Base-by-base conservation (phyloP, 2,329 filamentous ascomycete species). In the Penicillium sp. region DNA sequence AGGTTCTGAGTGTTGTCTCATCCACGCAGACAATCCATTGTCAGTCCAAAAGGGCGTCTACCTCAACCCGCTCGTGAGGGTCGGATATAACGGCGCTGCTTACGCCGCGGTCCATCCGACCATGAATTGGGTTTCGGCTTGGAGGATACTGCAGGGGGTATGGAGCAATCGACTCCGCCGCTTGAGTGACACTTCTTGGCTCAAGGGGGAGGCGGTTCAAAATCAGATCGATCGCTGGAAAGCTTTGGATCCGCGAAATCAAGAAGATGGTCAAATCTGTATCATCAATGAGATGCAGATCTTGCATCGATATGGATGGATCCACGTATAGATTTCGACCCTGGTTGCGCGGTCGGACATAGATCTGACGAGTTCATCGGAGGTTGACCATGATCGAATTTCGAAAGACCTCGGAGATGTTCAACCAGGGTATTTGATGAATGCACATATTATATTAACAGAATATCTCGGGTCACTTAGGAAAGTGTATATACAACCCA, bases 1-100 rank as follows among this genome's bases (percentile, higher is more conserved):
- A 71, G 89, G 81, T n/a, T 89, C 85, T 13, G 89, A 92, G 72
- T 92, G 89, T 75, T 92, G 90, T 71, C 81, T 92, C 49, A 73
- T 77, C 16, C 72, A 77, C 38, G 69, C 67, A 3, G 74, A 77
- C 50, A 75, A 75, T 52, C 66, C 67, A 1, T 59, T 73, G 1
- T 69, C 69, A 0, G 27, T 39, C 2, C 40, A 60, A 3, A 65
- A 67, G 31, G 72, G 73, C 5, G 64, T 76, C 4, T 77, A 69
- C 50, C 43, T 77, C 18, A 77, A 77, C 44, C 74, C 74, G 3
- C 57, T 66, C n/a, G 74, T 76, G 1, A 68, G 74, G 3, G 72
- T 76, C 1, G 73, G 72, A 2, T 75, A 76, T 45, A 73, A 58
- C 11, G 60, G 56, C 1, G 40, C 56, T 2, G 67, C 67, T 4